Conservation (phyloP, 1,284 basidiomycete genomes). For the Rugosomyces carneus region DNA sequence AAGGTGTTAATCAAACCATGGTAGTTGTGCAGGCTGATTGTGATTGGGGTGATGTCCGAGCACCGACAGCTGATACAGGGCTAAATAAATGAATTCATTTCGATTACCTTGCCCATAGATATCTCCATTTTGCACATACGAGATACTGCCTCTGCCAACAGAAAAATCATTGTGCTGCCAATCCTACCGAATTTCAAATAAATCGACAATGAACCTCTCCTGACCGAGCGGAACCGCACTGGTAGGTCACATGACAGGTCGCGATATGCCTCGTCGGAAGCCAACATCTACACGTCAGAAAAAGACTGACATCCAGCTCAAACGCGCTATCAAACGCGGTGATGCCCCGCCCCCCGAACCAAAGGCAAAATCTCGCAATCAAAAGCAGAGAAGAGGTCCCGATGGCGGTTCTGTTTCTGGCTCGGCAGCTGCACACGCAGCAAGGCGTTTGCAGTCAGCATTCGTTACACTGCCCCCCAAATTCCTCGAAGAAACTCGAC, state of each 20-base stretch:
- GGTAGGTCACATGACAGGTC: background rate
- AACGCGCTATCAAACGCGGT: conserved; percentile 80
- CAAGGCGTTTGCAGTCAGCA: conserved; percentile 58
- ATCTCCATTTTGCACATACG: too few species aligned
- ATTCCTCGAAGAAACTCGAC: conserved; percentile 61
- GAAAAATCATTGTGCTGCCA: too few species aligned
- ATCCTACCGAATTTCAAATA: too few species aligned
- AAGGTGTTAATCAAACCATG: conserved; percentile 16
- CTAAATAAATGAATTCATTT: background rate
- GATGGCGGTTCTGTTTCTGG: conserved; percentile 23
- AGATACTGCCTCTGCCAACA: too few species aligned
- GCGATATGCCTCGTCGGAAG: conserved; percentile 42
- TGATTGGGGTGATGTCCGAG: conserved; percentile 14
- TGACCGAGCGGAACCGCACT: too few species aligned
- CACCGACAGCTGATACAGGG: conserved; percentile 10
- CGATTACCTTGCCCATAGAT: too few species aligned
- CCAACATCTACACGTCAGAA: conserved; percentile 64
- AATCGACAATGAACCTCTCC: too few species aligned
- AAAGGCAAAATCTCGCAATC: conserved; percentile 24
- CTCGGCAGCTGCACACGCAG: conserved; percentile 20
- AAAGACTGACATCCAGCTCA: conserved; percentile 64
- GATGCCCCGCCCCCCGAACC: conserved; percentile 45
- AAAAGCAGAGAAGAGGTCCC: conserved; percentile 22
- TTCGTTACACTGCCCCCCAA: conserved; percentile 60
- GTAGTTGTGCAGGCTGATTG: conserved; percentile 11